phyloP scores from a whole-genome alignment of 2,329 filamentous ascomycete genomes.

The Paecilomyces formosus region DNA sequence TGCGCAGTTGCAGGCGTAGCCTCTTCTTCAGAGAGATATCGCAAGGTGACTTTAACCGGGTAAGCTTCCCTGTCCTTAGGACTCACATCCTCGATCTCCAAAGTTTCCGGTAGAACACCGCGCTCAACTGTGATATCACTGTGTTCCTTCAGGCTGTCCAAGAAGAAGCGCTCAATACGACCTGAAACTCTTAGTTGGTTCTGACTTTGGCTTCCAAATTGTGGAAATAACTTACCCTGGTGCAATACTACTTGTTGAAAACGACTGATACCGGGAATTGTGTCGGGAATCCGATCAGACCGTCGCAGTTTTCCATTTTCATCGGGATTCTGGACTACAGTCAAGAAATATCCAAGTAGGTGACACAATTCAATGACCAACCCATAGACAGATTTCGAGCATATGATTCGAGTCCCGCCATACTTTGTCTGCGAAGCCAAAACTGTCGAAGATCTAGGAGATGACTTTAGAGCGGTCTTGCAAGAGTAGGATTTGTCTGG shows the following conservation, averaged over 20 bases:
- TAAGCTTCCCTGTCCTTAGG: conserved; percentile 45
- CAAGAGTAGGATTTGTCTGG: background rate
- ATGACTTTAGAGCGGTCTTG: background rate
- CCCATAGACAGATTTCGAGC: conserved; percentile 54
- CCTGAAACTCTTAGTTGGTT: conserved; percentile 17
- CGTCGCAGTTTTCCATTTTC: conserved; percentile 50
- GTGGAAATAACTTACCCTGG: background rate
- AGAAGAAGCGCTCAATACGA: conserved; percentile 57
- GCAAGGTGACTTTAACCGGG: conserved; percentile 54
- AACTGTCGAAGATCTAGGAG: conserved; percentile 55
- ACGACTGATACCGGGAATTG: conserved; percentile 52
- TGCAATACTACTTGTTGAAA: conserved; percentile 30
- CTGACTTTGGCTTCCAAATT: background rate
- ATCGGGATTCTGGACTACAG: conserved; percentile 47
- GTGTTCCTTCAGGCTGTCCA: conserved; percentile 50
- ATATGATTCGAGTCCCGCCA: conserved; percentile 62
- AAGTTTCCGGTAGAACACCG: conserved; percentile 49
- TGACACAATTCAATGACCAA: conserved; percentile 8
- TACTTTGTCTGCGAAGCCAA: conserved; percentile 58
- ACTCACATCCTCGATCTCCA: conserved; percentile 47
- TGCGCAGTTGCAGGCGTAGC: conserved; percentile 40
- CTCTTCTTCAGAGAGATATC: conserved; percentile 52
- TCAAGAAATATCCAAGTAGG: conserved; percentile 10
- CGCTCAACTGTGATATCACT: conserved; percentile 53
- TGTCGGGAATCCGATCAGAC: conserved; percentile 56